These are phyloP conservation scores for Ceratocystis ficicola DNA, from an alignment of 2,329 filamentous ascomycete species.

Conservation along the genomic window DNA sequence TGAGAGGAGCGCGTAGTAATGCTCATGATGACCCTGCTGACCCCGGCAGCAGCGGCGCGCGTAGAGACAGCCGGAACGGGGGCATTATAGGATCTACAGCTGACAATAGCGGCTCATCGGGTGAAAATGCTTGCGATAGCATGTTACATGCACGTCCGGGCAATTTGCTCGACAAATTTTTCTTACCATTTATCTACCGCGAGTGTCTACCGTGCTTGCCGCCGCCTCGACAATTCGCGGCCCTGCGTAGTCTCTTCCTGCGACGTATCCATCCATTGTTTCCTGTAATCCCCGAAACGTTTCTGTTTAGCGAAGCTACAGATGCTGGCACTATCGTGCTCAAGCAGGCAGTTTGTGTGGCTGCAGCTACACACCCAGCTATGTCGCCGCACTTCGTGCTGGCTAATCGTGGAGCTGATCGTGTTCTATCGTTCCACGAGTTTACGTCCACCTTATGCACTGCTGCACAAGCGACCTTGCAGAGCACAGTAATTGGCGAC, in stretches of 20 bases:
- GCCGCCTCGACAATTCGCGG: conserved; percentile 35
- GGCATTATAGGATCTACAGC: background rate
- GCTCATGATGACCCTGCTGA: background rate
- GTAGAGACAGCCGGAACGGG: background rate
- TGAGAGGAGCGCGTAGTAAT: background rate
- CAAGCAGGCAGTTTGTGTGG: conserved; percentile 43
- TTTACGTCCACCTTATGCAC: conserved; percentile 40
- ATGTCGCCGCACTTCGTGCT: conserved; percentile 37
- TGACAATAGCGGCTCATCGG: background rate
- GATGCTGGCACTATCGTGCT: conserved; percentile 35
- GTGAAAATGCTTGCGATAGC: background rate
- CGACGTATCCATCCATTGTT: conserved; percentile 45
- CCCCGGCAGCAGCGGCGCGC: background rate
- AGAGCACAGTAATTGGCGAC: conserved; percentile 43
- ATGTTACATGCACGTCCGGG: conserved; percentile 9
- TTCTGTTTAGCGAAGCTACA: conserved; percentile 28
- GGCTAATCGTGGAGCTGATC: conserved; percentile 29
- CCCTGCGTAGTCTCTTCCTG: conserved; percentile 37
- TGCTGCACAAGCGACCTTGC: conserved; percentile 39
- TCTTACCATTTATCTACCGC: conserved; percentile 35
- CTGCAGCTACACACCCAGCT: conserved; percentile 40
- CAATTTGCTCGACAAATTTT: conserved; percentile 31
- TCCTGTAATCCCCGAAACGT: conserved; percentile 36
- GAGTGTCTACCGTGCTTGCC: conserved; percentile 40
- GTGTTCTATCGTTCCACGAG: conserved; percentile 35